Evolutionary conservation across 768 basidiomycete genomes (phyloP).

Genomic region (Tylopilus intermedius): DNA sequence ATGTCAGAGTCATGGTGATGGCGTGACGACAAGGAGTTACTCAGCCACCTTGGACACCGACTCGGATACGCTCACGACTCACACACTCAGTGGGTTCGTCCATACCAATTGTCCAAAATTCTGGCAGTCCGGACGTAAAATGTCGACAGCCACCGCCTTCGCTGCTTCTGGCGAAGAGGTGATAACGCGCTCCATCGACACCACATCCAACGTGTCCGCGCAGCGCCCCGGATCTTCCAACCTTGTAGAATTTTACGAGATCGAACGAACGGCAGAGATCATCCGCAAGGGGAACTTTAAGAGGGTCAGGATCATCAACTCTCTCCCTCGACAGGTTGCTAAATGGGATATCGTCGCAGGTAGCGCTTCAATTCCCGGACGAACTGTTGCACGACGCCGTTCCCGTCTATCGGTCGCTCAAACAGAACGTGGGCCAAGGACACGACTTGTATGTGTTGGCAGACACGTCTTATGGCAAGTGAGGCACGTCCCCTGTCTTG

Average conservation of each 20-base stretch:
- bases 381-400: slow-evolving; percentile 86
- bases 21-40: too few relatives aligned
- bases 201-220: slow-evolving; percentile 38
- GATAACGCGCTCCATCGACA: slow-evolving; percentile 51
- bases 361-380: slow-evolving; percentile 94
- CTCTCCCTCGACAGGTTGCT: background rate
- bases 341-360: slow-evolving; percentile 35
- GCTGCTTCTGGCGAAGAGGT: slow-evolving; percentile 59
- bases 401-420: slow-evolving; percentile 69
- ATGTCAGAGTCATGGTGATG: too few relatives aligned
- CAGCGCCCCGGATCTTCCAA: slow-evolving; percentile 29
- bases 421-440: slow-evolving; percentile 37
- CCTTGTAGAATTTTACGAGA: slow-evolving; percentile 70
- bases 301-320: slow-evolving; percentile 45
- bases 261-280: slow-evolving; percentile 57
- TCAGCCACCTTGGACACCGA: too few relatives aligned
- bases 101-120: too few relatives aligned
- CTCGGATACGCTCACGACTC: too few relatives aligned
- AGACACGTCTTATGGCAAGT: slow-evolving; percentile 97
- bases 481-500: slow-evolving; percentile 11
- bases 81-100: too few relatives aligned
- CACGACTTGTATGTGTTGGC: slow-evolving; percentile 86
- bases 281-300: slow-evolving; percentile 62
- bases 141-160: slow-evolving; percentile 35
- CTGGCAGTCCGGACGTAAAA: background rate